Evolutionary conservation across 1,284 basidiomycete species (phyloP), one percentile per base, ranked within the genome.

Genomic region (Ganoderma lingzhi): DNA sequence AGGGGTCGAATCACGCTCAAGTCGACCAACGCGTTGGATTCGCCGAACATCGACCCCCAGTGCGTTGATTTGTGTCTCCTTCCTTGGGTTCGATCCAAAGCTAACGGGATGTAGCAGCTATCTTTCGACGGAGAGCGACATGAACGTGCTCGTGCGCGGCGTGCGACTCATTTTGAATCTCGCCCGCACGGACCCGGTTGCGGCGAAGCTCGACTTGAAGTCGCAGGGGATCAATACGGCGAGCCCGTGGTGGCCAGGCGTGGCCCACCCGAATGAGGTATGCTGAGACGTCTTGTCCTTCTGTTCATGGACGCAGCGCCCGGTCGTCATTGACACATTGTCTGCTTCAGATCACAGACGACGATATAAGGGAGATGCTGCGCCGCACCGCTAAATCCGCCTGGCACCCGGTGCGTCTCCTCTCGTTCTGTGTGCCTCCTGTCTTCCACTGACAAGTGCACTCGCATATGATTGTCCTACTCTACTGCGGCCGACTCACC

Each of bases 31-130:
- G 77, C 80, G 0, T 81, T 76, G 62, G 83, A 84, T 53, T 71
- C 80, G 5, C 84, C 85, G 0, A 51, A 80, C 10, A 84, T 86
- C 68, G 80, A 85, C 70, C 81, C 83, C 32, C 80, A 82, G 78
- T 80, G 74, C 41, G 81, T 77, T 2, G 23, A 15, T 35, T 39
- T 39, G 8, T 15, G 41, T 64, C 15, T 8, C 19, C 19, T 5
- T 14, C 19, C 45, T 37, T 17, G 14, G 37, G 12, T 23, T 23
- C 28, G 39, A 53, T 32, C 2, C 8, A 62, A 30, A 2, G 17
- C 30, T 39, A 19, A 61, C 15, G 30, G 12, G 30, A 14, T 56
- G 15, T 5, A 9, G 30, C 30, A 78, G 76, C 65, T 78, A 77
- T 63, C 70, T 79, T 32, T 63, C 71, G 1, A 68, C 74, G 30